Base-by-base conservation (phyloP, 2,329 filamentous ascomycete genomes). In the Stachybotrys chlorohalonatus region DNA sequence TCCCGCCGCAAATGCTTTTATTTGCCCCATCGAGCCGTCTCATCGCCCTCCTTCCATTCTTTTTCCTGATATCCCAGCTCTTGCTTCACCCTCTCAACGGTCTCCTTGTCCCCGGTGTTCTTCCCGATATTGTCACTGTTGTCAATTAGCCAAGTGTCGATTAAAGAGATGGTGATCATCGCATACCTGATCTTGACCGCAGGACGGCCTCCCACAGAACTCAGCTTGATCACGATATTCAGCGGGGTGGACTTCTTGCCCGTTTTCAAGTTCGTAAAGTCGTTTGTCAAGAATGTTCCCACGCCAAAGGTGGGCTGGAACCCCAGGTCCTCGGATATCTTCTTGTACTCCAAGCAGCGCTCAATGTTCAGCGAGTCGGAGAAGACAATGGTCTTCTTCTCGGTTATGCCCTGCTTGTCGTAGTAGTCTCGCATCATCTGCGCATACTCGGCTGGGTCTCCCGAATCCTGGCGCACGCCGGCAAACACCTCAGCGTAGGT, bases 171-270 rank as follows among this genome's bases (percentile, higher is more conserved):
- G 24, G 24, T 4, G 24, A 4, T 24, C 24, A 24, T 11, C 2
- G 56, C 68, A 61, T 51, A 74, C 74, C 73, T 96, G 61, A 99
- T 89, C 77, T 99, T 99, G 66, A 99, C 84, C 2, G 94, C 92
- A 0, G 87, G 83, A 50, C 85, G 82, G 6, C 92, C 92, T 13
- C 78, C 83, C 0, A 91, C 94, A 9, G 89, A 91, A 58, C 89
- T 90, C 57, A 99, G 80, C 74, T 99, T 99, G 74, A 99, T 96
- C 62, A 99, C 94, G 64, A 99, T 99, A 65, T 99, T 99, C 54
- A 99, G 75, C 0, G 94, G 94, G 15, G 85, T 83, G 0, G 92
- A 96, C 72, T 96, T 97, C 62, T 84, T 84, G 46, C 86, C 85
- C 1, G 85, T 88, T 42, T 78, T 83, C 57, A 81, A 74, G 60